A percentile compares a stretch with the other conserved stretches of the same genome.
phyloP scores from a whole-genome alignment of 441 rosid species.

The Sinapis alba region DNA sequence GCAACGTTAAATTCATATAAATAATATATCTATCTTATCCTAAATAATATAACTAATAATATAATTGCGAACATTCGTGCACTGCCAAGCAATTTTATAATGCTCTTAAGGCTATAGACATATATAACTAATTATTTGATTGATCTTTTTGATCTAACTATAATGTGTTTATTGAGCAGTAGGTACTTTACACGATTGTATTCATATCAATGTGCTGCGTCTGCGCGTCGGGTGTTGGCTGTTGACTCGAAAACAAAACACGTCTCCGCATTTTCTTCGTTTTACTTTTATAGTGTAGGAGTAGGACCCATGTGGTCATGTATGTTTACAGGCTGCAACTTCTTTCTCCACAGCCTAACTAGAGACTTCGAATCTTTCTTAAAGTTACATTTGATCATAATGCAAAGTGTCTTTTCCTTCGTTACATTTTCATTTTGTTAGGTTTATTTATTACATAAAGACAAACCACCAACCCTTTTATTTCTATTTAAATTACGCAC shows the following conservation, averaged over 20 bases:
- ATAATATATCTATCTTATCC: background rate
- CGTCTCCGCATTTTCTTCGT: slow-evolving; percentile 30
- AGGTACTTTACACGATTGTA: background rate
- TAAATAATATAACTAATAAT: background rate
- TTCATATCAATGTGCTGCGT: too few species aligned
- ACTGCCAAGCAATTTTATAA: background rate
- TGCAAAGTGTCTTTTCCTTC: slow-evolving; percentile 35
- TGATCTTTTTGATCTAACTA: background rate
- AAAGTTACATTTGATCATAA: slow-evolving; percentile 33
- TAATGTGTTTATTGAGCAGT: background rate
- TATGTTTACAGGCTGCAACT: slow-evolving; percentile 31
- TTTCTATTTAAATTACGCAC: background rate
- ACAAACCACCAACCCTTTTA: slow-evolving; percentile 24
- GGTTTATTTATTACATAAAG: slow-evolving; percentile 35
- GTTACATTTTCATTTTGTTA: slow-evolving; percentile 30
- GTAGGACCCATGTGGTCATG: slow-evolving; percentile 16
- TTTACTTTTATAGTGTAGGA: slow-evolving; percentile 5
- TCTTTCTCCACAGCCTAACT: slow-evolving; percentile 33
- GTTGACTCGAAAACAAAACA: slow-evolving; percentile 31
- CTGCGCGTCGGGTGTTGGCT: slow-evolving; percentile 25
- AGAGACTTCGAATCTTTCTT: slow-evolving; percentile 38
- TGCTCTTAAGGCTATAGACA: background rate
- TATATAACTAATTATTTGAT: background rate
- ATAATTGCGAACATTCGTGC: background rate
- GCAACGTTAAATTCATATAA: background rate